Evolutionary conservation across 495 filamentous ascomycete species (phyloP), one percentile per base, ranked within the genome.

Genomic region (Neohortaea acidophila): DNA sequence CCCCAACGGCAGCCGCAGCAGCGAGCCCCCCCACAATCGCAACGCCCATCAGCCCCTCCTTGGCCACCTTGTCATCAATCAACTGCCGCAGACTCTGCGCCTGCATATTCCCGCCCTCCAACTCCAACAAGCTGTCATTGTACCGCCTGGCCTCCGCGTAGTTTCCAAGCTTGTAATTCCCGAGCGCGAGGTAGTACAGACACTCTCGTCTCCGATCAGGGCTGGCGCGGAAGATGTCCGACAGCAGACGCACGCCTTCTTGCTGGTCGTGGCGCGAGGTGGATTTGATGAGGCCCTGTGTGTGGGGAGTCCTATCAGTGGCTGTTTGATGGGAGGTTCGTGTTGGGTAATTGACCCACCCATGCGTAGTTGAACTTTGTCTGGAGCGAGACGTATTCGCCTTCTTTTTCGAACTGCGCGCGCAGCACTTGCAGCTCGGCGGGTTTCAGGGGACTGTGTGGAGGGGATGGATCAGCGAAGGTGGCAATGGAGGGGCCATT

Each of bases 291-390:
- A 96, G 68, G 43, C 89, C 89, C 84, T 93, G 42, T 19, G 22
- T 17, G 15, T n/a, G 20, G n/a, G n/a, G n/a, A n/a, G n/a, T n/a
- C n/a, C n/a, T n/a, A n/a, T n/a, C n/a, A n/a, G n/a, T n/a, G n/a
- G n/a, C n/a, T n/a, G n/a, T n/a, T n/a, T n/a, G n/a, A n/a, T n/a
- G n/a, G n/a, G n/a, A n/a, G n/a, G n/a, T 21, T 5, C 11, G 4
- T 12, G 3, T 3, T 41, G 9, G 7, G n/a, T 15, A 32, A 20
- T 13, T 28, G 41, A 33, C 67, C 28, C 66, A 91, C 84, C 89
- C 89, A 97, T 52, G 91, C 87, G 58, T 83, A 96, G 73, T 97
- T 97, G 73, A 97, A 97, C 59, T 94, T 96, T 31, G 89, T 97
- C 59, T 97, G 89, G 20, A 97, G 74, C 31, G 86, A 84, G 12